phyloP scores from a whole-genome alignment of 139 green algal species.

The Micromonas pusilla region DNA sequence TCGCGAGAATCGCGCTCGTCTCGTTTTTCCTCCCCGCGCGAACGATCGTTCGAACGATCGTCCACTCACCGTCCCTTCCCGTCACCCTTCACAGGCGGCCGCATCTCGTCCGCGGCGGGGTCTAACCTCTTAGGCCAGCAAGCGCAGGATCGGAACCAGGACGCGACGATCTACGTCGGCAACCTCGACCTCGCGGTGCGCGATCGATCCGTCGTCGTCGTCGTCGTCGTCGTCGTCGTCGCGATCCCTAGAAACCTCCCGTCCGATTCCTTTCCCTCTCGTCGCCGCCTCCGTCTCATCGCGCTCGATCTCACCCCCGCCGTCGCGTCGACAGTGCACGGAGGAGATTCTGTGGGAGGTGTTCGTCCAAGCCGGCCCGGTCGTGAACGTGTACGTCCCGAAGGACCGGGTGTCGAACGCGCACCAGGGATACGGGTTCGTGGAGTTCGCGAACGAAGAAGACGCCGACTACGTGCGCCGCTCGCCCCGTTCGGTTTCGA shows the following conservation, averaged over 20 bases:
- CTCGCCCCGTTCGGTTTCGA: neutral
- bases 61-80: no score
- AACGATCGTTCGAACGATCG: no score
- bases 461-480: constrained; percentile 82
- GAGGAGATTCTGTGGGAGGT: constrained; percentile 98
- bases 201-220: no score
- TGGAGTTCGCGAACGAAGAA: constrained; percentile 87
- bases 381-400: constrained; percentile 94
- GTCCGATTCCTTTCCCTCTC: no score
- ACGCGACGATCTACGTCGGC: constrained; percentile 91
- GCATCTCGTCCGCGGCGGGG: constrained; percentile 81
- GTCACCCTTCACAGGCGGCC: constrained; percentile 27
- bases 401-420: constrained; percentile 91
- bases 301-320: neutral
- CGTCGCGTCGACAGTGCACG: constrained; percentile 53
- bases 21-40: no score
- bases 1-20: no score
- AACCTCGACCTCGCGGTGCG: constrained; percentile 79
- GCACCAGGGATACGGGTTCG: constrained; percentile 98
- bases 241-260: no score
- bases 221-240: no score
- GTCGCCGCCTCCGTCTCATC: neutral
- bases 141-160: constrained; percentile 76
- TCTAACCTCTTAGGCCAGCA: constrained; percentile 90
- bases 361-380: constrained; percentile 88